Base-by-base conservation (phyloP, 768 basidiomycete genomes). In the Tephrocybe sp. region DNA sequence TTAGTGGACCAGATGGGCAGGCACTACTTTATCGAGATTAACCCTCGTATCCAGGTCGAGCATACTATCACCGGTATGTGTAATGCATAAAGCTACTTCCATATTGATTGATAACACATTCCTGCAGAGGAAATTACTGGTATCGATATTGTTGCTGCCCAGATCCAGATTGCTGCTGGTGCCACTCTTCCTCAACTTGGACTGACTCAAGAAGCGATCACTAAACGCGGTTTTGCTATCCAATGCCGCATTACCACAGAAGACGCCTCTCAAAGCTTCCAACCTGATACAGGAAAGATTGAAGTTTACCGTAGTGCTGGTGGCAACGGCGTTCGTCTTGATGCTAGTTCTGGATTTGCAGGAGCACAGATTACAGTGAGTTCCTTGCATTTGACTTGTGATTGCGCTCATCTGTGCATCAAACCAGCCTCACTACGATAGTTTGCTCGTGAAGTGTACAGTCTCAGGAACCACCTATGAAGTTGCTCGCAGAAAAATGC, bases 21-120 rank as follows among this genome's bases (percentile, higher is more conserved):
- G 60, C 93, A 97, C 71, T 98, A 98, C 72, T 98, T 99, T 74
- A 98, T 99, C 64, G 97, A 99, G 72, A 98, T 99, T 62, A 98
- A 98, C 71, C 94, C 97, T 26, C 93, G 97, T 73, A 98, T 99
- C 62, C 97, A 99, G 70, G 97, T 99, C 71, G 97, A 98, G 67
- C 97, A 98, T 71, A 98, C 97, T 50, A 98, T 98, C 67, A 98
- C 97, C 54, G 93, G 93, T 92, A 58, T 46, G 73, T 49, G 14
- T 33, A 36, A 39, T 45, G 16, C n/a, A n/a, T 49, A 22, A 40
- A 7, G 20, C 52, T 40, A 45, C 35, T n/a, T n/a, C n/a, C 38
- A 34, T 26, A 42, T 19, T 32, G 13, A 12, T 32, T 20, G 20
- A 31, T 38, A 30, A n/a, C 49, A 41, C 26, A 48, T 44, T 47